Evolutionary conservation across 441 rosid species (phyloP), one percentile per base, ranked within the genome.

Genomic region (Adansonia gregorii): DNA sequence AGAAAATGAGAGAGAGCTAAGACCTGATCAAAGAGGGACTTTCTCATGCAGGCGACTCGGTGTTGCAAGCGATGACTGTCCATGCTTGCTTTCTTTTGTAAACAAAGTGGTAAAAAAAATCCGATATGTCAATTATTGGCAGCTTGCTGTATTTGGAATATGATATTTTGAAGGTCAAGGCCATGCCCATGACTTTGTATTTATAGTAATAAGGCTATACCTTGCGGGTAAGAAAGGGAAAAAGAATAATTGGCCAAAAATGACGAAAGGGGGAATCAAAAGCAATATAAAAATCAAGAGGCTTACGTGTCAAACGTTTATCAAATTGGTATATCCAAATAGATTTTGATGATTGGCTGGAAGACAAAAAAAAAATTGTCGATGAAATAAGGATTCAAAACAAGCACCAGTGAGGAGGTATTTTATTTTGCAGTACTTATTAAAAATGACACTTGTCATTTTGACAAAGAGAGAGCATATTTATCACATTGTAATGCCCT

Each of bases 21-120:
- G 83, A 90, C 94, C 92, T 90, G 91, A 81, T 90, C 92, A 75
- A 89, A 90, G 68, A 90, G 89, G 71, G 90, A 86, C 78, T 78
- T 83, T 78, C 90, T 87, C 82, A 71, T 72, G 82, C 14, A 6
- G 75, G 84, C 86, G 56, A 82, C 83, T 39, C 89, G 88, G 39
- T 76, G 80, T 59, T 67, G 88, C 83, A 84, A 70, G 15, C 82
- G 87, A 76, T 77, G 86, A 43, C 74, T 83, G 66, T 83, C 85
- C 92, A 87, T 90, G 41, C 49, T 58, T 46, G 27, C 12, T 1
- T 48, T 45, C 19, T 19, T 15, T 61, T 0, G 69, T 6, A 31
- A 8, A 9, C 27, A 14, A 64, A 78, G 69, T 55, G 9, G 54
- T 17, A 9, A 20, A 51, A 51, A 60, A 12, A 66, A 69, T 22